A percentile compares a stretch with the other conserved stretches of the same genome.
These are phyloP conservation scores for Cruciata laevipes DNA, from an alignment of 257 asterid genomes.

Conservation along the genomic window DNA sequence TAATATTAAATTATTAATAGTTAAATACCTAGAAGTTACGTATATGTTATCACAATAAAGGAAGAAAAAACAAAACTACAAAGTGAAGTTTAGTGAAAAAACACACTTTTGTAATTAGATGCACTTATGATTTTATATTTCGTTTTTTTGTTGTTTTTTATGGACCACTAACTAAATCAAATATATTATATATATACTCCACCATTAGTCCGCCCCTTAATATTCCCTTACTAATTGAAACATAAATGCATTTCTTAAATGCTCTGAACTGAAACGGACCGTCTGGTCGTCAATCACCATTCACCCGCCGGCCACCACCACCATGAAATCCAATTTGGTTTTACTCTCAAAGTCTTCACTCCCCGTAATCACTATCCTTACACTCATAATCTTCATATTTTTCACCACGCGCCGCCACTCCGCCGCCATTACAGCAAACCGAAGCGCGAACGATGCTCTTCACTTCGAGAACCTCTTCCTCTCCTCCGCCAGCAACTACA, in stretches of 20 bases:
- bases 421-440: slow-evolving; percentile 25
- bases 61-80: no score
- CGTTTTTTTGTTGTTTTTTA: neutral
- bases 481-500: slow-evolving; percentile 60
- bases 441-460: slow-evolving; percentile 7
- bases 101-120: neutral
- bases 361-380: slow-evolving; percentile 32
- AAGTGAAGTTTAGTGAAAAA: no score
- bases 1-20: no score
- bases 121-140: neutral
- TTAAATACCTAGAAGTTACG: no score
- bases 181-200: no score
- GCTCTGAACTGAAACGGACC: neutral
- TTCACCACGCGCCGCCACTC: slow-evolving; percentile 34
- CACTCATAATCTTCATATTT: slow-evolving; percentile 31
- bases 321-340: slow-evolving; percentile 19
- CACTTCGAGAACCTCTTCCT: slow-evolving; percentile 41
- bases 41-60: no score
- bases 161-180: neutral
- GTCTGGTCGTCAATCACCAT: neutral
- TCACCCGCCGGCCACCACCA: neutral
- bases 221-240: neutral
- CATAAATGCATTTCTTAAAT: neutral
- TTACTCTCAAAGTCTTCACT: slow-evolving; percentile 35
- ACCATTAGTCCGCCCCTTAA: neutral